Evolutionary conservation across 306 rosid species (phyloP).

Genomic region (Rubus parviflorus): DNA sequence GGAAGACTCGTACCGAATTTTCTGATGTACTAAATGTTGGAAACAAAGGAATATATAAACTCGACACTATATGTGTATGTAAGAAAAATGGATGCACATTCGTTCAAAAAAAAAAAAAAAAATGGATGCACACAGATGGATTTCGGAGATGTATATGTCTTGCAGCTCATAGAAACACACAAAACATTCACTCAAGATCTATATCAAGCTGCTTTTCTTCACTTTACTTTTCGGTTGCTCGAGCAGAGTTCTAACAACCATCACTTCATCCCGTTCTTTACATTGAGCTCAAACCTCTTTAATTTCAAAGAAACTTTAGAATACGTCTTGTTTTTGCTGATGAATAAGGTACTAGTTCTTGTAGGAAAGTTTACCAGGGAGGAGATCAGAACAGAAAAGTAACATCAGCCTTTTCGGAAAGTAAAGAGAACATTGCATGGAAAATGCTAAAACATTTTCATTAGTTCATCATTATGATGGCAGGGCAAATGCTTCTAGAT

Average conservation of each 20-base stretch:
- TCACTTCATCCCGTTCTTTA: background rate
- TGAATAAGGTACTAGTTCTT: background rate
- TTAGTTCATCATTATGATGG: conserved; percentile 3
- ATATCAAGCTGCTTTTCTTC: background rate
- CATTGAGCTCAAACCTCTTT: background rate
- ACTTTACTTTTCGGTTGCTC: background rate
- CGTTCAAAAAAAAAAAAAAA: no score
- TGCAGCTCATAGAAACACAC: background rate
- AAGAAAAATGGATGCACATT: background rate
- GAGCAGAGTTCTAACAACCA: background rate
- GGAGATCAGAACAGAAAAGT: background rate
- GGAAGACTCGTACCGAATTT: background rate
- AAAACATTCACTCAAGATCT: background rate
- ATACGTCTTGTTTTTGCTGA: background rate
- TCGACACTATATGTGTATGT: background rate
- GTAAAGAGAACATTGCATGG: background rate
- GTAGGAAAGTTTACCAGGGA: background rate
- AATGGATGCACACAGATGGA: background rate
- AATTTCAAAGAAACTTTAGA: background rate
- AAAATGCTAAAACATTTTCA: background rate
- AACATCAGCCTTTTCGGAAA: background rate
- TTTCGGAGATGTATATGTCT: background rate
- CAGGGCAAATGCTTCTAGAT: background rate
- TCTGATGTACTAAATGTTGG: background rate
- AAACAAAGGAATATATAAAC: background rate